These are phyloP conservation scores for Podaxis sp. DNA, from an alignment of 768 basidiomycete genomes.

Conservation along the genomic window DNA sequence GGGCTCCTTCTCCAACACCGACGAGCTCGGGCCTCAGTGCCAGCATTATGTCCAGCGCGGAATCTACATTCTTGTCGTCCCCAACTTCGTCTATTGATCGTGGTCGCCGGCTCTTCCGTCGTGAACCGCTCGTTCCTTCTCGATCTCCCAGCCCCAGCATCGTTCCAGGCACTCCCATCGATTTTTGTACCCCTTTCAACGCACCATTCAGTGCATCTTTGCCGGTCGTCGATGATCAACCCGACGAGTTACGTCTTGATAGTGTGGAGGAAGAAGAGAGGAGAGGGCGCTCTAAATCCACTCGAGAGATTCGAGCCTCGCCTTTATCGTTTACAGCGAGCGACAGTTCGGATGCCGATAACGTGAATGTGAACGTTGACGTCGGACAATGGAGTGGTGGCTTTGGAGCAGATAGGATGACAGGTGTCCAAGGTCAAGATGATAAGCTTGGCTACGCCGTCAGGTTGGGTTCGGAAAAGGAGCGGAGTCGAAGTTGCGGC, in stretches of 20 bases:
- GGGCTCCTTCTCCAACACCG: constrained; percentile 23
- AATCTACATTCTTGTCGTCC: constrained; percentile 26
- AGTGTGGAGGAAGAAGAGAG: not conserved
- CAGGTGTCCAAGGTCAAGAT: not conserved
- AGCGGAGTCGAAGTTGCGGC: constrained; percentile 13
- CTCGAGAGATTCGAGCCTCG: constrained; percentile 4
- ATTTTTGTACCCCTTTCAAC: constrained; percentile 22
- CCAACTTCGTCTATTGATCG: constrained; percentile 28
- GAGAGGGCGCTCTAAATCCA: constrained; percentile 10
- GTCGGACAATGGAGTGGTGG: constrained; percentile 6
- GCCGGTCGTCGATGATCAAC: constrained; percentile 23
- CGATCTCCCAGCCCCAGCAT: constrained; percentile 50
- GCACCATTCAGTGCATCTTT: constrained; percentile 16
- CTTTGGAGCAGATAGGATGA: constrained; percentile 1
- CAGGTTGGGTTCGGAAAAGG: not conserved
- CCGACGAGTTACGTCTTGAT: constrained; percentile 27
- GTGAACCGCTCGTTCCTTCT: constrained; percentile 27
- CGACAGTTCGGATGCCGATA: constrained; percentile 15
- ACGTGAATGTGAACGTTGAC: constrained; percentile 15
- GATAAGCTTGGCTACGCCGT: not conserved
- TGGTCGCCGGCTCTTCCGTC: constrained; percentile 29
- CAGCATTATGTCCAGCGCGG: constrained; percentile 13
- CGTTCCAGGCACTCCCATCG: constrained; percentile 43
- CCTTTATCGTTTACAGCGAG: constrained; percentile 14
- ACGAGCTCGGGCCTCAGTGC: constrained; percentile 1